A percentile compares a stretch with the other conserved stretches of the same genome.
These are phyloP conservation scores for Logfia minima DNA, from an alignment of 129 eudicot species.

Conservation along the genomic window DNA sequence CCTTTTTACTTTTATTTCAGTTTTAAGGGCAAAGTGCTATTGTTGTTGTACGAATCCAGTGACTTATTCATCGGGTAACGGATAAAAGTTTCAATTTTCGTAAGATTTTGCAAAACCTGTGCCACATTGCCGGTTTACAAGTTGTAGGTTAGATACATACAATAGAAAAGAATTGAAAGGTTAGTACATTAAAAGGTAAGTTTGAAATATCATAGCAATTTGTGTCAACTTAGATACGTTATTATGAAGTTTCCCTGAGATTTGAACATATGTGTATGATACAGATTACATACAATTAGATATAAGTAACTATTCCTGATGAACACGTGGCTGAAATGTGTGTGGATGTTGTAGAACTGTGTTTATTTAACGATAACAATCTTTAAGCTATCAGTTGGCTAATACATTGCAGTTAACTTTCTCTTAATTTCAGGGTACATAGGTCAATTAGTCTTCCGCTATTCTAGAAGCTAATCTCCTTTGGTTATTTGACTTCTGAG, in stretches of 20 bases:
- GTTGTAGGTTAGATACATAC: not conserved
- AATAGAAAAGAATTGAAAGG: not conserved
- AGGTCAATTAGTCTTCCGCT: not conserved
- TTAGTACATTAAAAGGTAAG: not conserved
- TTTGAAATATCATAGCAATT: not conserved
- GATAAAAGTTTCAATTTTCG: too few species aligned
- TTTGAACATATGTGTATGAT: not conserved
- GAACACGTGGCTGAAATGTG: not conserved
- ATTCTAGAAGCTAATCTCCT: constrained; percentile 22
- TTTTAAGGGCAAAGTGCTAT: not conserved
- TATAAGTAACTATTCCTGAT: not conserved
- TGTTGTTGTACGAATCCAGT: not conserved
- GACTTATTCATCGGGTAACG: not conserved
- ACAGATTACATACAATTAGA: not conserved
- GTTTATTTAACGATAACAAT: not conserved
- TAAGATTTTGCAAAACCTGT: not conserved
- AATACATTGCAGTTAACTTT: constrained; percentile 12
- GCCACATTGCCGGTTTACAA: not conserved
- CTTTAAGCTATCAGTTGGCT: not conserved
- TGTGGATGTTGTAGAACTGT: not conserved
- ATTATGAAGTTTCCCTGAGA: too few species aligned
- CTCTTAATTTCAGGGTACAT: constrained; percentile 23
- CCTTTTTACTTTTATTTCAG: too few species aligned
- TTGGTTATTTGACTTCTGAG: constrained; percentile 17
- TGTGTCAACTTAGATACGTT: not conserved